phyloP scores from a whole-genome alignment of 73 alveolate species.

The Stentor coeruleus region DNA sequence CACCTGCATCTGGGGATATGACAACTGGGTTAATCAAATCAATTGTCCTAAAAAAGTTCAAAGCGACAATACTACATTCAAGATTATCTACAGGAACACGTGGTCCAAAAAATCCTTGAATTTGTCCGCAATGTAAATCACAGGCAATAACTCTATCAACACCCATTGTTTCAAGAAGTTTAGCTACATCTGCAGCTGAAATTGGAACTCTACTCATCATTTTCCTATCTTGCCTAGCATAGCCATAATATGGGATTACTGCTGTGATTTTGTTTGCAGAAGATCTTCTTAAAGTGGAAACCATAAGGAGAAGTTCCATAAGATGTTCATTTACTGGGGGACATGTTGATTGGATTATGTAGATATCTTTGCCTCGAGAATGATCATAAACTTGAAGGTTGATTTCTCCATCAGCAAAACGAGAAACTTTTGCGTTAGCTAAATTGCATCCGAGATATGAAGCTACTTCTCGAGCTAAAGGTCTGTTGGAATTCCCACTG shows the following conservation, averaged over 20 bases:
- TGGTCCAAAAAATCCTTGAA: slow-evolving; percentile 87
- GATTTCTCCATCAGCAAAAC: slow-evolving; percentile 92
- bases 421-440: slow-evolving; percentile 46
- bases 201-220: slow-evolving; percentile 74
- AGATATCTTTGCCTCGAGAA: slow-evolving; percentile 84
- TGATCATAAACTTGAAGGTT: slow-evolving; percentile 58
- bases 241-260: slow-evolving; percentile 92
- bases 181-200: slow-evolving; percentile 94
- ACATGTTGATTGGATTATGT: slow-evolving; percentile 80
- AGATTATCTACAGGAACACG: slow-evolving; percentile 79
- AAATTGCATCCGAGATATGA: slow-evolving; percentile 39
- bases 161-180: slow-evolving; percentile 49
- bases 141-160: slow-evolving; percentile 83
- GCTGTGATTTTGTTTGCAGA: slow-evolving; percentile 90
- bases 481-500: slow-evolving; percentile 38
- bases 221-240: slow-evolving; percentile 93
- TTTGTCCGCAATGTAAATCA: slow-evolving; percentile 88
- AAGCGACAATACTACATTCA: slow-evolving; percentile 70
- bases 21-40: slow-evolving; percentile 62
- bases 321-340: slow-evolving; percentile 93
- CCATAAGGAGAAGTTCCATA: slow-evolving; percentile 84
- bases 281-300: slow-evolving; percentile 85
- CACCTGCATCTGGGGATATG: slow-evolving; percentile 96
- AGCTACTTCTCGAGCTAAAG: slow-evolving; percentile 45
- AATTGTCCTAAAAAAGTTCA: slow-evolving; percentile 53